Evolutionary conservation across 2,329 filamentous ascomycete species (phyloP).

Genomic region (Xylaria sp.): DNA sequence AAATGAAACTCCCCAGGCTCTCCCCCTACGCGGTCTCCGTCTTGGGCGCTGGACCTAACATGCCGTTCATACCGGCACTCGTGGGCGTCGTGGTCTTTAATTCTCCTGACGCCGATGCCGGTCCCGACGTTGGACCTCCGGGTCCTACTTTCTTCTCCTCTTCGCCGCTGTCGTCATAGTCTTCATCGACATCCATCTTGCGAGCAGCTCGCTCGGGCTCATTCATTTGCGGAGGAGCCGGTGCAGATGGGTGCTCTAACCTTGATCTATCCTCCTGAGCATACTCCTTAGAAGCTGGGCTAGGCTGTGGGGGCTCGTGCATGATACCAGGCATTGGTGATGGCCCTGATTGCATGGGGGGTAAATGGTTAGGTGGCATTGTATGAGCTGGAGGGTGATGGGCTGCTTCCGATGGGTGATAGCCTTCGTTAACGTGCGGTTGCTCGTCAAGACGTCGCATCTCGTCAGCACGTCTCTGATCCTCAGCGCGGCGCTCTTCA

Average conservation of each 20-base stretch:
- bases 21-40: slow-evolving; percentile 53
- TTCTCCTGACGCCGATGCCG: slow-evolving; percentile 60
- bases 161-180: slow-evolving; percentile 94
- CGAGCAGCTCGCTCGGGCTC: slow-evolving; percentile 86
- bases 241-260: slow-evolving; percentile 58
- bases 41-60: slow-evolving; percentile 60
- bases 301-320: slow-evolving; percentile 62
- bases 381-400: slow-evolving; percentile 79
- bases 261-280: slow-evolving; percentile 66
- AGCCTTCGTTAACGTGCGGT: slow-evolving; percentile 76
- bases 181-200: slow-evolving; percentile 97
- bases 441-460: slow-evolving; percentile 64
- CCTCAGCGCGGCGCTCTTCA: slow-evolving; percentile 65
- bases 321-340: slow-evolving; percentile 64
- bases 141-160: slow-evolving; percentile 75
- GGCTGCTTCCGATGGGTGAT: slow-evolving; percentile 92
- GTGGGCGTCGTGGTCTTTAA: slow-evolving; percentile 64
- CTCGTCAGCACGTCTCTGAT: slow-evolving; percentile 69
- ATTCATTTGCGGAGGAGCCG: slow-evolving; percentile 62
- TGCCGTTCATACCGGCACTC: slow-evolving; percentile 60
- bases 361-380: slow-evolving; percentile 65
- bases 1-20: too few species aligned
- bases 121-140: slow-evolving; percentile 56
- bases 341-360: slow-evolving; percentile 71
- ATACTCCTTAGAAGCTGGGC: slow-evolving; percentile 63